Evolutionary conservation across 257 asterid species (phyloP).

Genomic region (Henckelia pumila): DNA sequence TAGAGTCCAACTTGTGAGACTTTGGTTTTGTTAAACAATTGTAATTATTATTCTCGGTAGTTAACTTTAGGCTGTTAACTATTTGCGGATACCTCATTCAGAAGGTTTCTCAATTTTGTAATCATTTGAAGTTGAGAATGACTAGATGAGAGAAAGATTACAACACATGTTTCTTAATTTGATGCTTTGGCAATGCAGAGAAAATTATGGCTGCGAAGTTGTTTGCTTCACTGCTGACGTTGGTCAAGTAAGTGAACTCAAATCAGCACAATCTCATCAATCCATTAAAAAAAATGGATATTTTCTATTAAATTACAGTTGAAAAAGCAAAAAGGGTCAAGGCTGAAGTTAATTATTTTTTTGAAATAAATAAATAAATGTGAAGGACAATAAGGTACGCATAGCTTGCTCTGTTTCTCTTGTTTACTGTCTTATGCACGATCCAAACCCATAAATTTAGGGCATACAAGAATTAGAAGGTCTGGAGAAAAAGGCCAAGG

Average conservation of each 20-base stretch:
- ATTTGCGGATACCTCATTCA: background rate
- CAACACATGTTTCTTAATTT: background rate
- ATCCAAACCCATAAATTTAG: slow-evolving; percentile 32
- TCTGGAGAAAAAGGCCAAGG: slow-evolving; percentile 87
- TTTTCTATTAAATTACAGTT: background rate
- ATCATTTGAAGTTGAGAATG: background rate
- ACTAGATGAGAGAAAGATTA: background rate
- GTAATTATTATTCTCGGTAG: background rate
- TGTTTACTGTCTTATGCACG: slow-evolving; percentile 14
- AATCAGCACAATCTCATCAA: slow-evolving; percentile 13
- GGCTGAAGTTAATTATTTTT: slow-evolving; percentile 9
- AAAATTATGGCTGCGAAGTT: slow-evolving; percentile 89
- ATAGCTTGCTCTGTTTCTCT: no score
- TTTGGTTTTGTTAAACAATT: no score
- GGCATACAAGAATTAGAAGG: slow-evolving; percentile 93
- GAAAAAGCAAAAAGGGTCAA: background rate
- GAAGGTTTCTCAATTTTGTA: background rate
- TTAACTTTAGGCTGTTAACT: background rate
- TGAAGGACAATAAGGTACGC: no score
- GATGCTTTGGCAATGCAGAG: slow-evolving; percentile 49
- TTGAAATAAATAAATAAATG: background rate
- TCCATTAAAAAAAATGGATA: background rate
- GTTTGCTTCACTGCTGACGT: slow-evolving; percentile 97
- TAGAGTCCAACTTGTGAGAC: no score
- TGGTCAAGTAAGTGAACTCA: slow-evolving; percentile 71